These are phyloP conservation scores for Cladophialophora yegresii DNA, from an alignment of 2,329 filamentous ascomycete species.

Conservation along the genomic window DNA sequence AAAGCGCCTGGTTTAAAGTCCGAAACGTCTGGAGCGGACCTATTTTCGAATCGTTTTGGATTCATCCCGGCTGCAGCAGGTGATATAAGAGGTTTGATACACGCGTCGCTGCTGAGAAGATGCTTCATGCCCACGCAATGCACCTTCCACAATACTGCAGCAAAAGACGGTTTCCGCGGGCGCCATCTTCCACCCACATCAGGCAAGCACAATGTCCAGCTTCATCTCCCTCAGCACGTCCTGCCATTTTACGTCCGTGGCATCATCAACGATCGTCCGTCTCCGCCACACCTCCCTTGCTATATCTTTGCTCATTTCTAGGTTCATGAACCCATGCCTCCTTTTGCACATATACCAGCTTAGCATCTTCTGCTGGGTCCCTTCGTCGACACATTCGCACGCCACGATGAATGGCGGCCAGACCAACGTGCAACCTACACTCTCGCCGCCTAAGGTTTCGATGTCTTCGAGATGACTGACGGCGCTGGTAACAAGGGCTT, in stretches of 20 bases:
- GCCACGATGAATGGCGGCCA: constrained; percentile 45
- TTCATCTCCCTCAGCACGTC: constrained; percentile 41
- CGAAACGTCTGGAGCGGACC: not conserved
- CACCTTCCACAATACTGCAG: not conserved
- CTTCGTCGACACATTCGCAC: constrained; percentile 40
- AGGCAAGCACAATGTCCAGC: constrained; percentile 42
- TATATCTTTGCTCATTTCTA: constrained; percentile 41
- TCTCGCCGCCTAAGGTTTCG: constrained; percentile 38
- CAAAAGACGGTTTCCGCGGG: not conserved
- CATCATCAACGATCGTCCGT: constrained; percentile 19
- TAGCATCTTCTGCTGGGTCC: constrained; percentile 40
- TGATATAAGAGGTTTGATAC: not conserved
- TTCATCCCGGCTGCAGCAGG: no score
- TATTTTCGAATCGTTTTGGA: not conserved
- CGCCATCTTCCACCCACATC: not conserved
- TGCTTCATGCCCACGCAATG: not conserved
- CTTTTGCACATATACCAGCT: constrained; percentile 41
- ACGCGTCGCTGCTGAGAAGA: not conserved
- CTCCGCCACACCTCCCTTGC: constrained; percentile 41
- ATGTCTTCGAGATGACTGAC: constrained; percentile 41
- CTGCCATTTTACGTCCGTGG: constrained; percentile 37
- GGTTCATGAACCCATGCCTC: constrained; percentile 43
- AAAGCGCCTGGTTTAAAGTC: not conserved
- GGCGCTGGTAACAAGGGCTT: constrained; percentile 41
- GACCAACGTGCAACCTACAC: constrained; percentile 42